Conservation (phyloP, 768 basidiomycete genomes). For the Boletus vermiculosoides region DNA sequence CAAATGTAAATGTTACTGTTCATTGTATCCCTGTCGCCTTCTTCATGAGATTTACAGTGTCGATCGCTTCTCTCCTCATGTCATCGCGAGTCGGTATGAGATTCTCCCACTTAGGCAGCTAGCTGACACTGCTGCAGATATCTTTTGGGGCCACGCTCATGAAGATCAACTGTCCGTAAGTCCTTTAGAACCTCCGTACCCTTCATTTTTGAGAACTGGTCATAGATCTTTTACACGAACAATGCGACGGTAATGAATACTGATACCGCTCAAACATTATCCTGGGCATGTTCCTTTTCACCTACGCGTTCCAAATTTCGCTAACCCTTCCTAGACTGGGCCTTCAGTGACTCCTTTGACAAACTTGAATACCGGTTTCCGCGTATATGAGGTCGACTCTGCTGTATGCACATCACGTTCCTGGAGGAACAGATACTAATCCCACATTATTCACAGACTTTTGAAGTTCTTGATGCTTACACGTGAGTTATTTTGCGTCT, state of each 20-base stretch:
- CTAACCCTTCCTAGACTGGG: slow-evolving; percentile 46
- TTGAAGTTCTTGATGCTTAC: slow-evolving; percentile 74
- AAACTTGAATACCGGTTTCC: slow-evolving; percentile 75
- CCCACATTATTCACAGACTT: slow-evolving; percentile 48
- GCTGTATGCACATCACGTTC: slow-evolving; percentile 40
- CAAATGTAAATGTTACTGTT: slow-evolving; percentile 39
- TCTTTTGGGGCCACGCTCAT: slow-evolving; percentile 80
- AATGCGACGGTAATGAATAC: slow-evolving; percentile 62
- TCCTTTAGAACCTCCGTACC: not conserved
- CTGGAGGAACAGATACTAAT: not conserved
- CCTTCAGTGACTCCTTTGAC: slow-evolving; percentile 70
- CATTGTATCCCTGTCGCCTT: not conserved
- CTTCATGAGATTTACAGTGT: slow-evolving; percentile 41
- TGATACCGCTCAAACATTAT: slow-evolving; percentile 53
- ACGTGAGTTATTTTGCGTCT: slow-evolving; percentile 47
- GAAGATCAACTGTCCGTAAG: slow-evolving; percentile 68
- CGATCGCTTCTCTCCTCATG: slow-evolving; percentile 76
- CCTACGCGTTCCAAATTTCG: slow-evolving; percentile 4
- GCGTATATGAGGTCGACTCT: slow-evolving; percentile 48
- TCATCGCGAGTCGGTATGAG: slow-evolving; percentile 62
- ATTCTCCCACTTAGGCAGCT: not conserved
- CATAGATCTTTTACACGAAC: slow-evolving; percentile 68
- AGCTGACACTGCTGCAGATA: slow-evolving; percentile 39
- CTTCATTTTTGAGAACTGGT: not conserved
- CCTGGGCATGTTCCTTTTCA: slow-evolving; percentile 41